Evolutionary conservation across 768 basidiomycete species (phyloP).

Genomic region (Termitomyces sp.): DNA sequence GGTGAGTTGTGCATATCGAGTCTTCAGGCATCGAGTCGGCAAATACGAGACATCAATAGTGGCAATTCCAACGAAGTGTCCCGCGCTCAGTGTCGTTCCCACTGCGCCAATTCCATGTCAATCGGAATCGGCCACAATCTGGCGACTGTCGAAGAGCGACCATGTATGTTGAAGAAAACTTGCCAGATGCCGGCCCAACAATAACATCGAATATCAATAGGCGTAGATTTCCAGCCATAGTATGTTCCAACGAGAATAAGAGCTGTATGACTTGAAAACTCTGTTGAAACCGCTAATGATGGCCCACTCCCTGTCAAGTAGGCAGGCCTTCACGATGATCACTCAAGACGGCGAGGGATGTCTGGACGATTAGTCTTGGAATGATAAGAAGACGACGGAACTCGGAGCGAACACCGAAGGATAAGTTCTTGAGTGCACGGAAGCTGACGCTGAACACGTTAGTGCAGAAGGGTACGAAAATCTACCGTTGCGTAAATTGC

Average conservation of each 20-base stretch:
- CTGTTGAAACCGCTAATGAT: not conserved
- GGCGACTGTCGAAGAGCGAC: not conserved
- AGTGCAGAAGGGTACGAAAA: not conserved
- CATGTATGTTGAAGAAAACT: not conserved
- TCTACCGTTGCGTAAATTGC: not conserved
- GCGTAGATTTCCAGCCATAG: no score
- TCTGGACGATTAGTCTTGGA: not conserved
- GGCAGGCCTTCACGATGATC: not conserved
- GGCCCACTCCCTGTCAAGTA: no score
- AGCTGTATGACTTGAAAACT: conserved; percentile 2
- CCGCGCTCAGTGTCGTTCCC: not conserved
- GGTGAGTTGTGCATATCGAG: conserved; percentile 16
- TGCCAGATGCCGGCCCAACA: conserved; percentile 21
- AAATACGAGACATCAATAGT: not conserved
- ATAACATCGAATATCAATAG: conserved; percentile 6
- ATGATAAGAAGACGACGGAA: not conserved
- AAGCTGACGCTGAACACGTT: not conserved
- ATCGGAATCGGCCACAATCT: not conserved
- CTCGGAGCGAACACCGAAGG: no score
- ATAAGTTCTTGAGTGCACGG: not conserved
- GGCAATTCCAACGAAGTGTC: not conserved
- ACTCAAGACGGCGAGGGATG: not conserved
- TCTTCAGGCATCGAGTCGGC: not conserved
- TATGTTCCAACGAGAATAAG: not conserved
- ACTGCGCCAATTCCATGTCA: not conserved